Evolutionary conservation across 345 rosid species (phyloP), one percentile per base, ranked within the genome.

Genomic region (Combretum micranthum): DNA sequence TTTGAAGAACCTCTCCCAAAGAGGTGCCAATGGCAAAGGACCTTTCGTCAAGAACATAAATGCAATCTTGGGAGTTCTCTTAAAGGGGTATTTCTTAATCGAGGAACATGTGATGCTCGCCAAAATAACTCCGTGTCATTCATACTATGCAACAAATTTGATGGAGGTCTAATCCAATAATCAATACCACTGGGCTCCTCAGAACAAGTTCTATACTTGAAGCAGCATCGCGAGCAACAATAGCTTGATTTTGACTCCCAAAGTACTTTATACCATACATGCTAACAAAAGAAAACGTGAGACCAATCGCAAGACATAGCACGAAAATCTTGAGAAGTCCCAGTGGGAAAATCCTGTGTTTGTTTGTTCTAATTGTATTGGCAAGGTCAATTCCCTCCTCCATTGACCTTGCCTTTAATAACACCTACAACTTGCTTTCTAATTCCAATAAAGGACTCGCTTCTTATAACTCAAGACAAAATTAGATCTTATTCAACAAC

Each of bases 11-110:
- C 69, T 69, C 69, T 75, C 75, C 80, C 83, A 75, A 8, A 75
- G 67, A 8, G 75, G 76, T 23, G 71, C 71, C 66, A 75, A 62
- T 12, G 80, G 83, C 75, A 78, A 26, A 19, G 77, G 73, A 15
- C 80, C 83, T 52, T 69, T 75, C 15, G 77, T 58, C 73, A 75
- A 59, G 71, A 78, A 78, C 83, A 78, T 72, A 64, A 78, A 78
- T 21, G 83, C 83, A 60, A 78, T 67, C 67, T 75, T 78, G 12
- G 75, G 76, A 18, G 65, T 62, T 49, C 83, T 75, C 64, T 21
- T 69, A 56, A 69, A 72, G 2, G 80, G 80, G 60, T 75, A 75
- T 15, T 52, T 53, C 57, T 64, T 72, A 17, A 72, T 57, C 47
- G 66, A 26, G 80, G 76, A 58, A 53, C 63, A 48, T 69, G 59